Evolutionary conservation across 495 filamentous ascomycete genomes (phyloP), one percentile per base, ranked within the genome.

Genomic region (Penicillium alfredii): DNA sequence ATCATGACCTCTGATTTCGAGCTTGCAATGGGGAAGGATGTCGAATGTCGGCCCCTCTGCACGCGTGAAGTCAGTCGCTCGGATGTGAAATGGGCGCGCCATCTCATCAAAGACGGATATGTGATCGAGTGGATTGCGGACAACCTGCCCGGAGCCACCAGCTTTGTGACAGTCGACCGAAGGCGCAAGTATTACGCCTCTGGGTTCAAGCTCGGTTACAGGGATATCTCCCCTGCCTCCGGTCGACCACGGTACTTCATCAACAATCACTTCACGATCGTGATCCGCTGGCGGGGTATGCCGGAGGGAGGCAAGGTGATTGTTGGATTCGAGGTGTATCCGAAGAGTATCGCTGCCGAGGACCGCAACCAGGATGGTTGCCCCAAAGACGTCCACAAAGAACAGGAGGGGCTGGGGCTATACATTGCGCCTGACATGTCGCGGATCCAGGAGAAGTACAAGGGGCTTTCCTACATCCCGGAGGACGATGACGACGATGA

Each of bases 101-200:
- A 88, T 39, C 64, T 96, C 45, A 80, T 95, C 28, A 74, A 72
- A 41, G 77, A 88, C 35, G 87, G 87, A 25, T 94, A 94, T 58
- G 84, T 94, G 26, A 82, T 81, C 3, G 89, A 96, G 58, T 96
- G 89, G 89, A 96, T 96, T 49, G 86, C 90, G 27, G 89, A 96
- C 57, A 96, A 96, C 43, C 70, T 96, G 16, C 89, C 89, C 7
- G 89, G 89, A 6, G 89, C 89, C 25, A 94, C 89, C 3, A 88
- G 81, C 53, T 96, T 94, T 50, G 87, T 94, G 28, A 93, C 86
- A 0, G 82, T 86, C 9, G 89, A 96, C 57, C 87, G 86, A 57
- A 79, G 74, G 35, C 78, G 81, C 45, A 94, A 88, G 57, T 94
- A 94, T 61, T 96, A 94, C 54, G 87, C 89, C 14, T 80, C 89